These are phyloP conservation scores for Gillenia trifoliata DNA, from an alignment of 306 rosid genomes.

Conservation along the genomic window DNA sequence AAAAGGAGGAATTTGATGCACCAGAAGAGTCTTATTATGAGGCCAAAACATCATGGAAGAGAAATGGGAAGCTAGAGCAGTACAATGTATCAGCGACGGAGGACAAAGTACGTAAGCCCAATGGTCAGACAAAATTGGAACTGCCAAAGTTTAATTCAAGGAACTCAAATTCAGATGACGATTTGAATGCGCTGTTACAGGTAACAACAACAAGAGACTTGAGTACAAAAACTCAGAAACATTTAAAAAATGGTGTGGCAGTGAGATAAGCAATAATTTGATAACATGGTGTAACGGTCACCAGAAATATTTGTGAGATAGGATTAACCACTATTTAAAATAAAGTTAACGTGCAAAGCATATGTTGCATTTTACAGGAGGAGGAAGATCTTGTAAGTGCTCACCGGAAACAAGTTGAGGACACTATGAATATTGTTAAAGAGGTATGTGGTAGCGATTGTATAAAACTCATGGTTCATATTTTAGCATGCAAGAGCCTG, in stretches of 20 bases:
- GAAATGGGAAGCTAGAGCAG: constrained; percentile 65
- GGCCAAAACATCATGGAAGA: constrained; percentile 71
- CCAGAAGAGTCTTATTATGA: constrained; percentile 66
- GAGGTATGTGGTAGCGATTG: constrained; percentile 53
- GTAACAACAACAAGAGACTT: constrained; percentile 31
- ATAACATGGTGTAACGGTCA: not conserved
- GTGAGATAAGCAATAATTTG: not conserved
- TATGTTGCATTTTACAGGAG: constrained; percentile 52
- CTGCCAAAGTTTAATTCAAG: constrained; percentile 58
- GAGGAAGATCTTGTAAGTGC: constrained; percentile 98
- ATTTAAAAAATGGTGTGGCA: not conserved
- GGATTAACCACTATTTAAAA: not conserved
- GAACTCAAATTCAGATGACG: constrained; percentile 58
- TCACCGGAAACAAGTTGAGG: constrained; percentile 97
- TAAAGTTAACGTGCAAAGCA: constrained; percentile 6
- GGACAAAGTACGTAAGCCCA: constrained; percentile 62
- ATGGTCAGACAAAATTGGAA: constrained; percentile 65
- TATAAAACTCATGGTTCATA: not conserved
- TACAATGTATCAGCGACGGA: constrained; percentile 38
- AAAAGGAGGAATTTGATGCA: constrained; percentile 63
- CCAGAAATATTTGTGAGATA: not conserved
- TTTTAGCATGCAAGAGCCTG: not conserved
- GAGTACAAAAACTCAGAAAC: not conserved
- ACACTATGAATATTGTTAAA: constrained; percentile 90
- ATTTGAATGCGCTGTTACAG: constrained; percentile 84